phyloP scores from a whole-genome alignment of 768 basidiomycete genomes.

The Lentinula sp. region DNA sequence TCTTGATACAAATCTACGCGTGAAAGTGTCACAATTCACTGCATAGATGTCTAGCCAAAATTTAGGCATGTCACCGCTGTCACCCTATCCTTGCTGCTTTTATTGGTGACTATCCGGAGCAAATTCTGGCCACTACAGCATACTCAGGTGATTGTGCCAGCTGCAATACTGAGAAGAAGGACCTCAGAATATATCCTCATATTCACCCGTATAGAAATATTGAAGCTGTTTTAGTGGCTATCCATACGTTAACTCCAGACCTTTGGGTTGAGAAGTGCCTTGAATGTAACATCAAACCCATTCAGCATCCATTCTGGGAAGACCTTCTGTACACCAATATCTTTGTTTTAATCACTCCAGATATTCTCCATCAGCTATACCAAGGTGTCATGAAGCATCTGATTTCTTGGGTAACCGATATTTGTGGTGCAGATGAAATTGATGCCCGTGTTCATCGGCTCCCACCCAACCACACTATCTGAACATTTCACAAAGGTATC shows the following conservation, averaged over 20 bases:
- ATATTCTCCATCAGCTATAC: conserved; percentile 20
- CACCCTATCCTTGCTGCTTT: not conserved
- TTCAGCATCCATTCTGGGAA: conserved; percentile 19
- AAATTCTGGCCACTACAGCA: conserved; percentile 10
- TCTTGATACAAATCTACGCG: too few species aligned
- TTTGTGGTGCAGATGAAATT: too few species aligned
- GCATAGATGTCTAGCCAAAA: too few species aligned
- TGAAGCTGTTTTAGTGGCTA: not conserved
- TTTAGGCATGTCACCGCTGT: too few species aligned
- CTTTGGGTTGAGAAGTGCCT: conserved; percentile 5
- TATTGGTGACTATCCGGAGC: conserved; percentile 13
- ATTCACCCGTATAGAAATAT: not conserved
- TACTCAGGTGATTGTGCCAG: conserved; percentile 11
- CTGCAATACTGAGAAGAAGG: conserved; percentile 4
- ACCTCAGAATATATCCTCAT: not conserved
- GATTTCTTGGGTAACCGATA: too few species aligned
- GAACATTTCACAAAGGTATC: conserved; percentile 11
- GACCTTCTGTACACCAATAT: conserved; percentile 17
- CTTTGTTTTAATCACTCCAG: conserved; percentile 14
- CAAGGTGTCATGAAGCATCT: conserved; percentile 9
- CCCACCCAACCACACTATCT: too few species aligned
- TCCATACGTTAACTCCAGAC: not conserved
- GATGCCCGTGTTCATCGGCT: too few species aligned
- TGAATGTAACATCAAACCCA: conserved; percentile 11
- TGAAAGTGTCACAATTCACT: too few species aligned